Evolutionary conservation across 2,329 filamentous ascomycete species (phyloP), one percentile per base, ranked within the genome.

Genomic region (Colletotrichum neosansevieriae): DNA sequence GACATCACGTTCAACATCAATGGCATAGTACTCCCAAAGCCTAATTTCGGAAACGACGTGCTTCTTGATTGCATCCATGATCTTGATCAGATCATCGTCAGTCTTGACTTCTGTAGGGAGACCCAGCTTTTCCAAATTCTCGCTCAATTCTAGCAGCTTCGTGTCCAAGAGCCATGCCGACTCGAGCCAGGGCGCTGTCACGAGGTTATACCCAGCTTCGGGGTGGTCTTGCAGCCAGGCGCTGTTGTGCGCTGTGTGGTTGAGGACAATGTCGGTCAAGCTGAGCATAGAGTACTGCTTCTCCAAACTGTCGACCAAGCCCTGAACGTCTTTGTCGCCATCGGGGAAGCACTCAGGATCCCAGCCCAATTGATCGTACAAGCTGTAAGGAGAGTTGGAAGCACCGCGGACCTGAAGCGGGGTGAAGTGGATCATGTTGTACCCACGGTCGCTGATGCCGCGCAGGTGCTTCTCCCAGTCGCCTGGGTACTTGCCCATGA

Each of bases 401-500:
- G 85, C 86, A 65, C 96, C 96, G 68, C 96, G 90, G 67, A 92
- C 86, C 85, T 97, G 96, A 72, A 99, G 84, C 10, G 96, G 96
- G 2, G 96, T 98, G 79, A 99, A 99, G 79, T 99, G 96, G 69
- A 99, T 90, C 94, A 98, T 98, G 82, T 99, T 99, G 85, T 99
- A 99, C 51, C 94, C 94, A 70, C 96, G 88, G 75, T 92, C 89
- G 77, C 93, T 92, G 77, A 99, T 97, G 32, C 96, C 94, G 64
- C 88, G 86, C 65, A 99, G 83, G 78, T 98, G 95, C 58, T 89
- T 91, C 77, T 98, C 89, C 94, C 95, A 99, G 75, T 97, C 93
- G 15, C 85, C 85, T 0, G 95, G 94, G 76, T 96, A 97, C 76
- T 91, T 90, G 71, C 96, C 96, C 93, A 99, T 97, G 82, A 98